Percentiles rank a stretch among this genome's conserved stretches.
These are phyloP conservation scores for Beta macrorhiza DNA, from an alignment of 179 eudicot species.

Conservation along the genomic window DNA sequence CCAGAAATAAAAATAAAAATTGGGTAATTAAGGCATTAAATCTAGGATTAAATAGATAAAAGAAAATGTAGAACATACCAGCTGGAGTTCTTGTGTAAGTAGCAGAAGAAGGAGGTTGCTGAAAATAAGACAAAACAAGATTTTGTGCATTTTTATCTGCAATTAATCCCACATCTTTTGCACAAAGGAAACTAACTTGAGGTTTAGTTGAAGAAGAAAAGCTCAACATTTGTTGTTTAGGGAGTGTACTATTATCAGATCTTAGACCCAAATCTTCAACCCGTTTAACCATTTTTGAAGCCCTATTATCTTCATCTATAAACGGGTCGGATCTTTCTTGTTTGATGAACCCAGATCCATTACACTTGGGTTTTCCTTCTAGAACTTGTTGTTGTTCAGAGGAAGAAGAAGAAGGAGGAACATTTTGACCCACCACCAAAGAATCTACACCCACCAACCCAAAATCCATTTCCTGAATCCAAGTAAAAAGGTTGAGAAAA, in stretches of 20 bases:
- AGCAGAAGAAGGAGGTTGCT: slow-evolving; percentile 22
- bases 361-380: slow-evolving; percentile 32
- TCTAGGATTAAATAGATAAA: not conserved
- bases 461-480: slow-evolving; percentile 53
- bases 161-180: slow-evolving; percentile 22
- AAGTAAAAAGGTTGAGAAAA: slow-evolving; percentile 14
- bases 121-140: slow-evolving; percentile 37
- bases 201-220: slow-evolving; percentile 49
- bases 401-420: not conserved
- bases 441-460: slow-evolving; percentile 50
- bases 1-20: not conserved
- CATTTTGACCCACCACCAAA: slow-evolving; percentile 23
- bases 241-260: slow-evolving; percentile 34
- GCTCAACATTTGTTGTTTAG: slow-evolving; percentile 69
- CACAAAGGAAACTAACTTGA: slow-evolving; percentile 30
- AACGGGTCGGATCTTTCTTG: slow-evolving; percentile 46
- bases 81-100: slow-evolving; percentile 39
- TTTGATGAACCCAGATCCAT: slow-evolving; percentile 46
- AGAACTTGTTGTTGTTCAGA: slow-evolving; percentile 20
- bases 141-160: slow-evolving; percentile 35
- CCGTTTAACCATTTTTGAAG: slow-evolving; percentile 44
- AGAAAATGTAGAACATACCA: slow-evolving; percentile 30
- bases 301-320: slow-evolving; percentile 44
- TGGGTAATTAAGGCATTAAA: not conserved
- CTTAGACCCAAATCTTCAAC: slow-evolving; percentile 46